Conservation (phyloP, 805 yeast species). For the Metschnikowia continentalis region DNA sequence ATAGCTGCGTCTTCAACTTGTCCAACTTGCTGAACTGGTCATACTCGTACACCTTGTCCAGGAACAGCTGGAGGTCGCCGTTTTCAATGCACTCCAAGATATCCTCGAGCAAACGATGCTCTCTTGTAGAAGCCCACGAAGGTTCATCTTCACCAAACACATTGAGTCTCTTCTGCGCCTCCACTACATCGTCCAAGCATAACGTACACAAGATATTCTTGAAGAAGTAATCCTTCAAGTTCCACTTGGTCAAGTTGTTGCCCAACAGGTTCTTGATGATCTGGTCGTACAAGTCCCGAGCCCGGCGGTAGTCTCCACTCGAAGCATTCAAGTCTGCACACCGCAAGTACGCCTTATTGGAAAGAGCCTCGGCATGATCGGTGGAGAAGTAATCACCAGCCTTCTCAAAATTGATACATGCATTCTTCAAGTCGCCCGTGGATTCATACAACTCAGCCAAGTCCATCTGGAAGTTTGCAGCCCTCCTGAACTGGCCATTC, state of each 20-base stretch:
- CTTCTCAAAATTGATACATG: slow-evolving; percentile 66
- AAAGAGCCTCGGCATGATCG: slow-evolving; percentile 87
- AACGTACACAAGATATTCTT: slow-evolving; percentile 79
- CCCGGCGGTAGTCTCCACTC: slow-evolving; percentile 64
- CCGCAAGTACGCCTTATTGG: slow-evolving; percentile 82
- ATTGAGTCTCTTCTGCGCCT: slow-evolving; percentile 69
- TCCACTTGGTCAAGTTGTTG: slow-evolving; percentile 80
- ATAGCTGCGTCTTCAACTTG: slow-evolving; percentile 80
- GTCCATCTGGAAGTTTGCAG: slow-evolving; percentile 91
- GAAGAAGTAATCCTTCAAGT: slow-evolving; percentile 84
- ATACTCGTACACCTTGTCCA: slow-evolving; percentile 71
- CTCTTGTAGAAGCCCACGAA: slow-evolving; percentile 70
- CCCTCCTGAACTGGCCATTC: slow-evolving; percentile 93
- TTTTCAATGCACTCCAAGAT: slow-evolving; percentile 70
- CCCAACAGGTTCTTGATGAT: slow-evolving; percentile 73
- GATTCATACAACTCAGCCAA: slow-evolving; percentile 82
- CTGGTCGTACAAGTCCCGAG: slow-evolving; percentile 71
- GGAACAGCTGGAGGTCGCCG: slow-evolving; percentile 74
- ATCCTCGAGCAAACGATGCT: slow-evolving; percentile 61
- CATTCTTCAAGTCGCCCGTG: slow-evolving; percentile 60
- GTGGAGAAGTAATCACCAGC: slow-evolving; percentile 96
- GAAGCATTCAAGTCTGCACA: slow-evolving; percentile 83
- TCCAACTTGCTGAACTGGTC: slow-evolving; percentile 89
- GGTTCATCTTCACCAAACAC: slow-evolving; percentile 70
- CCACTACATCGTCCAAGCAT: slow-evolving; percentile 82